Conservation (phyloP, 257 asterid species). For the Nicotiana undulata region DNA sequence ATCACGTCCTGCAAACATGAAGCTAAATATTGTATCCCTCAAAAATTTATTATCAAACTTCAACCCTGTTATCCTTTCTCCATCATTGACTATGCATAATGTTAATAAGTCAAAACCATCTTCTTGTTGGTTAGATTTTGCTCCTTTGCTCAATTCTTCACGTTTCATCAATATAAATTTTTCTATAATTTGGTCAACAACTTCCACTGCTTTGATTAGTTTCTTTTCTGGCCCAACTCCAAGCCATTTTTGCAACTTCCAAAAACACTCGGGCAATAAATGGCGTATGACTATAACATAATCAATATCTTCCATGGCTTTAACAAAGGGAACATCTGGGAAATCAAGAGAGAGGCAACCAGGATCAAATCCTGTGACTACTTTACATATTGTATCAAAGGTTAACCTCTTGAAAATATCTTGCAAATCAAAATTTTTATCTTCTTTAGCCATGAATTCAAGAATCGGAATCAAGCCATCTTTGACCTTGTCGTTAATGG, state of each 20-base stretch:
- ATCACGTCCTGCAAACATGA: slow-evolving; percentile 49
- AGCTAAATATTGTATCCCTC: slow-evolving; percentile 39
- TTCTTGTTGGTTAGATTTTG: not conserved
- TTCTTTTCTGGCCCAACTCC: slow-evolving; percentile 36
- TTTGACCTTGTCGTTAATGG: not conserved
- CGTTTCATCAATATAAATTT: slow-evolving; percentile 20
- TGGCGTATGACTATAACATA: slow-evolving; percentile 29
- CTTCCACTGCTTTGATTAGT: slow-evolving; percentile 16
- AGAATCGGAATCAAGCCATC: not conserved
- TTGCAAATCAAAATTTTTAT: not conserved
- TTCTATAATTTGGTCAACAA: slow-evolving; percentile 29
- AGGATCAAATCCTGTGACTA: not conserved
- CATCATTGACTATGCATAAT: slow-evolving; percentile 19
- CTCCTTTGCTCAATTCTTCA: not conserved
- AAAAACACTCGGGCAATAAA: slow-evolving; percentile 26
- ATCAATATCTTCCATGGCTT: not conserved
- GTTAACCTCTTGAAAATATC: not conserved
- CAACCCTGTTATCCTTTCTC: not conserved
- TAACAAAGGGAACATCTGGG: not conserved
- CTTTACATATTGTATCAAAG: not conserved
- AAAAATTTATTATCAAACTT: slow-evolving; percentile 28
- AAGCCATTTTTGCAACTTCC: slow-evolving; percentile 32
- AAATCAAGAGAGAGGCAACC: not conserved
- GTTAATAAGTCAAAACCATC: slow-evolving; percentile 24
- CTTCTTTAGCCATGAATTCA: not conserved